A percentile compares a stretch with the other conserved stretches of the same genome.
Conservation (phyloP, 2,329 filamentous ascomycete genomes). For the Penicillium brasilianum region DNA sequence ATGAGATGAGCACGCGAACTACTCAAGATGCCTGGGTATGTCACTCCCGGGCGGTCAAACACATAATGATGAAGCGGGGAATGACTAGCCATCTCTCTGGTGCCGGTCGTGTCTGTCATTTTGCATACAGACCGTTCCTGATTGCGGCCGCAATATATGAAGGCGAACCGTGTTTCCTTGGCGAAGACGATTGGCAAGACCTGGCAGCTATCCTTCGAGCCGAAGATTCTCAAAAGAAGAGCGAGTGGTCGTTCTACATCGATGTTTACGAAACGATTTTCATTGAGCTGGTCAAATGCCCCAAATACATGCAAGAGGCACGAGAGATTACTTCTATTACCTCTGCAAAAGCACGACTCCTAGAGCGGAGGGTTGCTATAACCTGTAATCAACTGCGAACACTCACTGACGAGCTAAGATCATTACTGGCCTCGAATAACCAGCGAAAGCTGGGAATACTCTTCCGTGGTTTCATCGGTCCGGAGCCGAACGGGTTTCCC, state of each 20-base stretch:
- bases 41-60: constrained; percentile 14
- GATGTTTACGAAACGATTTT: constrained; percentile 14
- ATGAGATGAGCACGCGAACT: constrained; percentile 13
- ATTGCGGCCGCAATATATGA: constrained; percentile 13
- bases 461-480: constrained; percentile 6
- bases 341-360: background rate
- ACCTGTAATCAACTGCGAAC: constrained; percentile 9
- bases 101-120: constrained; percentile 13
- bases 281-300: constrained; percentile 17
- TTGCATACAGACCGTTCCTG: constrained; percentile 14
- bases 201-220: constrained; percentile 10
- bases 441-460: constrained; percentile 12
- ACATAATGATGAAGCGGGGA: constrained; percentile 15
- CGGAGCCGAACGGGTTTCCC: constrained; percentile 10
- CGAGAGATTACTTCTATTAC: constrained; percentile 8
- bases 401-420: constrained; percentile 9
- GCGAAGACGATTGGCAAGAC: constrained; percentile 10
- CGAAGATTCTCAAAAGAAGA: constrained; percentile 15
- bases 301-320: constrained; percentile 8
- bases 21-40: constrained; percentile 12
- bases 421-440: constrained; percentile 10
- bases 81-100: constrained; percentile 10
- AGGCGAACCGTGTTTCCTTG: constrained; percentile 13
- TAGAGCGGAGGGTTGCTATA: constrained; percentile 2
- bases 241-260: constrained; percentile 14